These are phyloP conservation scores for Arthromyces matolae DNA, from an alignment of 768 basidiomycete species.

Conservation along the genomic window DNA sequence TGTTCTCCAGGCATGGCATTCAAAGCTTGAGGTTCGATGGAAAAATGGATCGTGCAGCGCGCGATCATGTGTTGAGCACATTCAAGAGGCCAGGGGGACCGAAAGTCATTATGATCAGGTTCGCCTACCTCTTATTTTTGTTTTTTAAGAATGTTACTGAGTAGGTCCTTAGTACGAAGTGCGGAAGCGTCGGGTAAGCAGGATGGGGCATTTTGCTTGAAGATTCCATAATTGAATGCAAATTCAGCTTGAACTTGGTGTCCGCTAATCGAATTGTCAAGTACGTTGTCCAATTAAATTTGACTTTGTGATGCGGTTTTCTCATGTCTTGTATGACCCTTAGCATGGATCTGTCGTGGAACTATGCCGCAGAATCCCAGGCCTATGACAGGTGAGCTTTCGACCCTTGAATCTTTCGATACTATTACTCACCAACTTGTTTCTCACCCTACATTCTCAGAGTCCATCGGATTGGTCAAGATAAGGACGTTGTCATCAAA, in stretches of 20 bases:
- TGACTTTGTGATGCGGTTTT: background rate
- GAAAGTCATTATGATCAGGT: constrained; percentile 64
- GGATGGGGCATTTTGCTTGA: background rate
- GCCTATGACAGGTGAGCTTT: constrained; percentile 44
- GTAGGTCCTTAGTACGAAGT: constrained; percentile 44
- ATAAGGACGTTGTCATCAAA: constrained; percentile 65
- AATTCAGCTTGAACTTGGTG: constrained; percentile 51
- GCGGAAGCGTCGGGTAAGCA: constrained; percentile 58
- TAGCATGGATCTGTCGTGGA: constrained; percentile 74
- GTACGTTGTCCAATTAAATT: constrained; percentile 30
- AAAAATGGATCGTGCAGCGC: constrained; percentile 52
- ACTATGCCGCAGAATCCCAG: constrained; percentile 67
- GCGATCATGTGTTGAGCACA: constrained; percentile 45
- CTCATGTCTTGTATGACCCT: background rate
- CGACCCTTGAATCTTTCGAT: background rate
- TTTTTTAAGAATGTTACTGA: background rate
- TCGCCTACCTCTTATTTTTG: background rate
- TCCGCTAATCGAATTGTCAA: constrained; percentile 68
- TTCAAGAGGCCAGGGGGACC: constrained; percentile 59
- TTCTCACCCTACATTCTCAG: constrained; percentile 39
- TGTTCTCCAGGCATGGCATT: constrained; percentile 57
- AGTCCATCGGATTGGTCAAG: constrained; percentile 67
- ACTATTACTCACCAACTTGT: constrained; percentile 16
- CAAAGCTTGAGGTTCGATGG: constrained; percentile 62
- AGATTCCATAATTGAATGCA: background rate